These are phyloP conservation scores for Nemophila menziesii DNA, from an alignment of 257 asterid species.

Conservation along the genomic window DNA sequence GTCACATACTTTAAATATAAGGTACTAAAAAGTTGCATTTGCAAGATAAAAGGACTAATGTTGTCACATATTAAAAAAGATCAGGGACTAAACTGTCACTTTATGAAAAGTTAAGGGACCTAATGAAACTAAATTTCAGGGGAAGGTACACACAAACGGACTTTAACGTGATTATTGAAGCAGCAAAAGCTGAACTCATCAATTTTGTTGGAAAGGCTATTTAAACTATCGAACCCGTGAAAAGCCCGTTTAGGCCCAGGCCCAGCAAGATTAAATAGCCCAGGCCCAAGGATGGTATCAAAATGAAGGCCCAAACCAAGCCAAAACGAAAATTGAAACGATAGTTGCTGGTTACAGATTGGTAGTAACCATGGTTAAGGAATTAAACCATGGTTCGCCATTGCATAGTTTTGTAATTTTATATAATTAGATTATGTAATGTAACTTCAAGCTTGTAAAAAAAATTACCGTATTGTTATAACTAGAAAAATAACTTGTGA, in stretches of 20 bases:
- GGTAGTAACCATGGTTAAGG: background rate
- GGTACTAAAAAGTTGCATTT: too few relatives aligned
- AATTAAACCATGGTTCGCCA: background rate
- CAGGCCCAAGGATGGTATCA: too few relatives aligned
- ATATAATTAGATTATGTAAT: background rate
- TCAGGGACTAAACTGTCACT: too few relatives aligned
- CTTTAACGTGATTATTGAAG: slow-evolving; percentile 72
- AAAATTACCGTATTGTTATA: too few relatives aligned
- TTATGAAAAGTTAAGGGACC: too few relatives aligned
- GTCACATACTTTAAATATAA: too few relatives aligned
- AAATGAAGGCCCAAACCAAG: too few relatives aligned
- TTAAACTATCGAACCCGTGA: background rate
- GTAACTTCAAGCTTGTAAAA: background rate
- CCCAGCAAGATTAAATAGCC: too few relatives aligned
- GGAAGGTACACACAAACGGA: slow-evolving; percentile 69
- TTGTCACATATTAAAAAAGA: too few relatives aligned
- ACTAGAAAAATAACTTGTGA: too few relatives aligned
- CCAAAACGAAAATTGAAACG: background rate
- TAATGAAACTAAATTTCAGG: slow-evolving; percentile 34
- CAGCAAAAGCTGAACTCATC: slow-evolving; percentile 70
- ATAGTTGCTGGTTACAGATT: background rate
- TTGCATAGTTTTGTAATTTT: background rate
- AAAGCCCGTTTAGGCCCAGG: too few relatives aligned
- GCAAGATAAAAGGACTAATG: too few relatives aligned
- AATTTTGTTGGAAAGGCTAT: slow-evolving; percentile 17